Evolutionary conservation across 164 flowering plant genomes (phyloP), one percentile per base, ranked within the genome.

Genomic region (Akebia trifoliata): DNA sequence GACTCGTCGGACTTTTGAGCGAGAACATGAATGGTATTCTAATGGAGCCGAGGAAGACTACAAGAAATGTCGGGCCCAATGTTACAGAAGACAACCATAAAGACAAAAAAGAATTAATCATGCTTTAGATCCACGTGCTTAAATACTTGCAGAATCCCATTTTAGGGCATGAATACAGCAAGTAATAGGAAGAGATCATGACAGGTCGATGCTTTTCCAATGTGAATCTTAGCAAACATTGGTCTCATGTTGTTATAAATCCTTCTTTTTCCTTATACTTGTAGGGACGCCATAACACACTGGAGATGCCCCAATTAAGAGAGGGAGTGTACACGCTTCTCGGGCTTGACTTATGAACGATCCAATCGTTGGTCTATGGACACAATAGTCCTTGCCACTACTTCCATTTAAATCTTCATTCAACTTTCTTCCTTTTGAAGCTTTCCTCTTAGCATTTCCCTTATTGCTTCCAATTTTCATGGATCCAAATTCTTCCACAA

Each of bases 201-300:
- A n/a, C n/a, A n/a, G n/a, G n/a, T n/a, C n/a, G n/a, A n/a, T n/a
- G n/a, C n/a, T n/a, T n/a, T n/a, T n/a, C n/a, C n/a, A n/a, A n/a
- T n/a, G n/a, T n/a, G n/a, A n/a, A n/a, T n/a, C n/a, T n/a, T n/a
- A n/a, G n/a, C n/a, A n/a, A 9, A n/a, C 7, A 8, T 1, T 26
- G 31, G 8, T 48, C 32, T 28, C 52, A n/a, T n/a, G 14, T 14
- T 14, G 28, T 40, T 25, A 51, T 31, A 51, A 42, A 40, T 42
- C 29, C 29, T 61, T 53, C 72, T 79, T 90, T 59, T 66, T 88
- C 51, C 73, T 56, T 35, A 94, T 86, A 12, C 83, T 73, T 15
- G 99, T 94, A 0, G 99, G 99, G 14, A 94, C 89, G 55, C 97
- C 99, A 71, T 90, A 94, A 74, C 97, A 90, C 11, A 94, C 96